Base-by-base conservation (phyloP, 768 basidiomycete species). In the Russula virescens region DNA sequence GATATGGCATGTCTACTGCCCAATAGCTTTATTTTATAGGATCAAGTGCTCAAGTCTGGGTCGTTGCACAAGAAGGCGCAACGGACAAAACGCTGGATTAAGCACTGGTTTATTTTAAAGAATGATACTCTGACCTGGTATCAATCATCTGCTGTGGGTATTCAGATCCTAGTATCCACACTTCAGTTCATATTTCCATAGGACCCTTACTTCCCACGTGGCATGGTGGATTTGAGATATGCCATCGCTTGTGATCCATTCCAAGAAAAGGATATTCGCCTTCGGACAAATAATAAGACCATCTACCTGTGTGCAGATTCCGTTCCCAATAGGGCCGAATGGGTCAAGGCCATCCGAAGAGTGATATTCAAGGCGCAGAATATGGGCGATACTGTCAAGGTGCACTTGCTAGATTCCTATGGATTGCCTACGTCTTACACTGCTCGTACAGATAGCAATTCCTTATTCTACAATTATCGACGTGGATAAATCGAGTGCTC, bases 131-230 rank as follows among this genome's bases (percentile, higher is more conserved):
- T 99, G 28, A 94, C 93, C 19, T 99, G 97, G 97, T 98, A 92
- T 73, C 90, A 93, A 66, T 92, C 91, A 8, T 93, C 94, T 60
- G 87, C 92, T 60, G 94, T 94, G 74, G 77, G 79, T 48, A 11
- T 55, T 34, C 25, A 54, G 26, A 46, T 52, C 63, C 47, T 55
- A 46, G n/a, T 48, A 19, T 16, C 13, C 51, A 25, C 16, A 35
- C 16, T 68, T 59, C 7, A 57, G 51, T 47, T 43, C 21, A 63
- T 56, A 55, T 58, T 13, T 58, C 68, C 45, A 54, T 64, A 96
- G 94, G 94, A 99, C 69, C 96, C 95, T 2, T 99, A 99, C 75
- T 99, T 99, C 73, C 91, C 95, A 13, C 91, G 94, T 67, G 97
- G 94, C 26, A 94, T 98, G 60, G 81, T 95, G n/a, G 94, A 97